Percentiles rank a stretch among this genome's conserved stretches.
Evolutionary conservation across 2,329 filamentous ascomycete genomes (phyloP).

Genomic region (Alternaria brassicicola): DNA sequence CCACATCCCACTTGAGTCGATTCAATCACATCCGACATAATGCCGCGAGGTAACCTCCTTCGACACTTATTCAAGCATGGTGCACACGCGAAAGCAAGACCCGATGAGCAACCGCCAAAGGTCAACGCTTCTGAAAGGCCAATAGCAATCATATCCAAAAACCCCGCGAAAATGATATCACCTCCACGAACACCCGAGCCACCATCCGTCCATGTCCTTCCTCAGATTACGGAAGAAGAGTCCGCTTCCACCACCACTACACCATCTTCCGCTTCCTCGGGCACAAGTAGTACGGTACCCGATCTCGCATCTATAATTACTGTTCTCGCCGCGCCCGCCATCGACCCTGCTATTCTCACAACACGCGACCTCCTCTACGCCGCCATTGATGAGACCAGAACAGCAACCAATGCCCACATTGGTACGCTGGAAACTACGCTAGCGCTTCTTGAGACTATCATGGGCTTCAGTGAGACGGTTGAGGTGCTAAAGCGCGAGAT

Average conservation of each 20-base stretch:
- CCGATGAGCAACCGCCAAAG: not conserved
- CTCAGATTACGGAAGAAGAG: not conserved
- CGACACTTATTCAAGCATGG: slow-evolving; percentile 26
- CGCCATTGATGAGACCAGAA: slow-evolving; percentile 15
- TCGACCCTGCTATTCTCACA: not conserved
- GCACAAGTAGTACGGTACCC: not conserved
- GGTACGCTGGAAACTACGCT: slow-evolving; percentile 19
- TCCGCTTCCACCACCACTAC: not conserved
- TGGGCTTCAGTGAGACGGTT: slow-evolving; percentile 23
- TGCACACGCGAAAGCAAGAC: not conserved
- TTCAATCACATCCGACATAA: not conserved
- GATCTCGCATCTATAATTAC: not conserved
- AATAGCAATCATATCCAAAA: not conserved
- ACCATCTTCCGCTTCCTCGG: not conserved
- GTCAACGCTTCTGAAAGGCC: not conserved
- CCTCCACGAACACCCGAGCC: not conserved
- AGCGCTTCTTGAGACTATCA: slow-evolving; percentile 16
- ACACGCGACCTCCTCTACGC: slow-evolving; percentile 17
- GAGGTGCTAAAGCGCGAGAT: slow-evolving; percentile 18
- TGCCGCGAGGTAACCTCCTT: slow-evolving; percentile 15
- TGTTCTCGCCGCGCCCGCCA: not conserved
- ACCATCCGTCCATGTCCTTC: slow-evolving; percentile 2
- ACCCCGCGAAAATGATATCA: not conserved
- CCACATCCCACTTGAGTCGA: not conserved
- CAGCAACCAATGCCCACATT: slow-evolving; percentile 8